A percentile compares a stretch with the other conserved stretches of the same genome.
Conservation (phyloP, 2,329 filamentous ascomycete species). For the Pseudocercospora ulei region DNA sequence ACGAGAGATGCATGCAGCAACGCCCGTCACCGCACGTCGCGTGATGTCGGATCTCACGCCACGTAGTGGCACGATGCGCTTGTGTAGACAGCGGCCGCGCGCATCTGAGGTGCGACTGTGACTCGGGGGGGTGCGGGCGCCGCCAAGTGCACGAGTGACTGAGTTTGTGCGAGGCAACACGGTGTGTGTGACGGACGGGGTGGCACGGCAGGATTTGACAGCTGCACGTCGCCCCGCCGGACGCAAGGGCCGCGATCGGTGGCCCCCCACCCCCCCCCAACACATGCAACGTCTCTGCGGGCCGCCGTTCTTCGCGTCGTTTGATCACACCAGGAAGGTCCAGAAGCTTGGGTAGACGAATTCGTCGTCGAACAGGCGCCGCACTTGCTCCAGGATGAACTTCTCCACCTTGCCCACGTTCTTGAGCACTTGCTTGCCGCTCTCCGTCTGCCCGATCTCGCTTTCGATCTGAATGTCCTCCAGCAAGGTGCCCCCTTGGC, state of each 20-base stretch:
- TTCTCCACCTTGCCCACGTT: constrained; percentile 98
- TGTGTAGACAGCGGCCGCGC: constrained; percentile 5
- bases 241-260: no score
- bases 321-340: constrained; percentile 67
- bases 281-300: neutral
- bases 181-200: constrained; percentile 1
- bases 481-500: constrained; percentile 56
- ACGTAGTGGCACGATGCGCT: constrained; percentile 2
- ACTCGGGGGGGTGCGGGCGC: no score
- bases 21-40: neutral
- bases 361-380: constrained; percentile 95
- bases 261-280: no score
- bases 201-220: constrained; percentile 17
- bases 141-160: no score
- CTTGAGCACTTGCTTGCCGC: constrained; percentile 88
- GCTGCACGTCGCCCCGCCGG: constrained; percentile 14
- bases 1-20: neutral
- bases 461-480: constrained; percentile 95
- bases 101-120: constrained; percentile 9
- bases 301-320: no score
- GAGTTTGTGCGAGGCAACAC: constrained; percentile 6
- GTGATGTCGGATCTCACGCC: constrained; percentile 1
- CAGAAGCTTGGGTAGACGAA: constrained; percentile 98
- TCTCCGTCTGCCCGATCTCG: constrained; percentile 87
- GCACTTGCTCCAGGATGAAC: constrained; percentile 92